Evolutionary conservation across 2,329 filamentous ascomycete species (phyloP).

Genomic region (Emergomyces pasteurianus): DNA sequence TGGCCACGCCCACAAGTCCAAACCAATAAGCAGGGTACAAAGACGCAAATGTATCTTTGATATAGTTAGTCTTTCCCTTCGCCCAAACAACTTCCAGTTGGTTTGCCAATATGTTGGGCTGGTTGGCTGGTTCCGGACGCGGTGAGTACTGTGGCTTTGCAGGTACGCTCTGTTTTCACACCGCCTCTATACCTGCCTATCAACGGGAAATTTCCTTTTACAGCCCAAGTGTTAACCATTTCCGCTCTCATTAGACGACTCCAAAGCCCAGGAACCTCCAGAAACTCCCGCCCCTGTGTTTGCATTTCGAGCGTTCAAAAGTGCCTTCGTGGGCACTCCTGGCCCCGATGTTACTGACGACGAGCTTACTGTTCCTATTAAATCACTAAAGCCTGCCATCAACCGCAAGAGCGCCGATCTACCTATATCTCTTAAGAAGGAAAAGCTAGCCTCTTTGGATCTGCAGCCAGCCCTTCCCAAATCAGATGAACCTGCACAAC

Average conservation of each 20-base stretch:
- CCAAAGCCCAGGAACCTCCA: slow-evolving; percentile 38
- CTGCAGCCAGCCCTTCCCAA: slow-evolving; percentile 3
- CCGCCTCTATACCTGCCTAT: not conserved
- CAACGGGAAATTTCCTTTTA: not conserved
- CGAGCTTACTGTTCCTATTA: slow-evolving; percentile 12
- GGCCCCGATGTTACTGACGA: slow-evolving; percentile 37
- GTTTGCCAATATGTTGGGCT: slow-evolving; percentile 20
- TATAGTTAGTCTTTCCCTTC: slow-evolving; percentile 10
- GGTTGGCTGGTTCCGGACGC: slow-evolving; percentile 21
- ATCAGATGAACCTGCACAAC: slow-evolving; percentile 13
- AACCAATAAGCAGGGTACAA: slow-evolving; percentile 23
- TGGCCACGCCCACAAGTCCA: not conserved
- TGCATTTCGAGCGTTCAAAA: slow-evolving; percentile 54
- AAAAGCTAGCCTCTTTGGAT: slow-evolving; percentile 11
- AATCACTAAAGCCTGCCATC: slow-evolving; percentile 9
- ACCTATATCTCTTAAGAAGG: slow-evolving; percentile 10
- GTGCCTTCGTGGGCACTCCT: slow-evolving; percentile 42
- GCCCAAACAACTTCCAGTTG: slow-evolving; percentile 5
- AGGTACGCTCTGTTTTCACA: slow-evolving; percentile 14
- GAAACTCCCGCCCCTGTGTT: slow-evolving; percentile 56
- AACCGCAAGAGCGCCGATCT: slow-evolving; percentile 4
- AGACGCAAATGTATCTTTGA: not conserved
- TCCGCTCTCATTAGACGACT: slow-evolving; percentile 5
- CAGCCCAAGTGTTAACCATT: slow-evolving; percentile 2
- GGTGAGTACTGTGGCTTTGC: slow-evolving; percentile 18